Percentiles rank a stretch among this genome's conserved stretches.
Evolutionary conservation across 2,329 filamentous ascomycete genomes (phyloP).

Genomic region (Aspergillus novofumigatus): DNA sequence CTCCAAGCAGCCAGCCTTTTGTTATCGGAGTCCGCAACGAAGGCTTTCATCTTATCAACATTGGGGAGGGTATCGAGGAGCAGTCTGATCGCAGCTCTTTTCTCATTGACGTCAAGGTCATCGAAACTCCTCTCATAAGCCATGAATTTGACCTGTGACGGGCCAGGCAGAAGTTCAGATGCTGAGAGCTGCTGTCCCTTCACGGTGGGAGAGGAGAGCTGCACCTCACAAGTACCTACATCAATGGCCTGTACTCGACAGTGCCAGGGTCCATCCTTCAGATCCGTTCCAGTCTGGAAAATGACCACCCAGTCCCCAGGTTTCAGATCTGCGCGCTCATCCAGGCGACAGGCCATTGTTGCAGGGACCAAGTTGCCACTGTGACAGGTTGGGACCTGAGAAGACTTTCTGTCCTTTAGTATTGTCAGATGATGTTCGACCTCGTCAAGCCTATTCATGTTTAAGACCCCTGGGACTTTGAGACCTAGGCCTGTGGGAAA

Average conservation of each 20-base stretch:
- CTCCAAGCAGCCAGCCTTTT: slow-evolving; percentile 50
- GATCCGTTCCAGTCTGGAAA: slow-evolving; percentile 5
- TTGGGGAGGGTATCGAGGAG: slow-evolving; percentile 40
- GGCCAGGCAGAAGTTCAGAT: background rate
- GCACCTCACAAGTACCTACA: slow-evolving; percentile 41
- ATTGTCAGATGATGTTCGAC: background rate
- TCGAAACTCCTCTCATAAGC: slow-evolving; percentile 41
- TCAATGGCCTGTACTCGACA: slow-evolving; percentile 48
- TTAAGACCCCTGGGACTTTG: slow-evolving; percentile 41
- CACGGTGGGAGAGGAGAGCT: slow-evolving; percentile 27
- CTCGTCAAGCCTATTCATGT: fast-evolving
- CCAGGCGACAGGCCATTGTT: slow-evolving; percentile 42
- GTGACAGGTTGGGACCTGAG: background rate
- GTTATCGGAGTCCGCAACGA: slow-evolving; percentile 28
- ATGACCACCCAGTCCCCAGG: slow-evolving; percentile 53
- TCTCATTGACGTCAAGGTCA: slow-evolving; percentile 23
- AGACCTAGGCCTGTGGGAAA: slow-evolving; percentile 57
- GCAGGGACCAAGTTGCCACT: slow-evolving; percentile 7
- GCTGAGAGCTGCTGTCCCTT: background rate
- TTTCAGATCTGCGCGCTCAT: slow-evolving; percentile 32
- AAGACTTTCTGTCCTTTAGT: no score
- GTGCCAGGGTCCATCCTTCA: slow-evolving; percentile 35
- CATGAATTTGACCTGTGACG: slow-evolving; percentile 9
- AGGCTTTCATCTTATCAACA: slow-evolving; percentile 41
- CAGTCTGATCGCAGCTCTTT: slow-evolving; percentile 26